Conservation (phyloP, 495 filamentous ascomycete species). For the Podospora sp. region DNA sequence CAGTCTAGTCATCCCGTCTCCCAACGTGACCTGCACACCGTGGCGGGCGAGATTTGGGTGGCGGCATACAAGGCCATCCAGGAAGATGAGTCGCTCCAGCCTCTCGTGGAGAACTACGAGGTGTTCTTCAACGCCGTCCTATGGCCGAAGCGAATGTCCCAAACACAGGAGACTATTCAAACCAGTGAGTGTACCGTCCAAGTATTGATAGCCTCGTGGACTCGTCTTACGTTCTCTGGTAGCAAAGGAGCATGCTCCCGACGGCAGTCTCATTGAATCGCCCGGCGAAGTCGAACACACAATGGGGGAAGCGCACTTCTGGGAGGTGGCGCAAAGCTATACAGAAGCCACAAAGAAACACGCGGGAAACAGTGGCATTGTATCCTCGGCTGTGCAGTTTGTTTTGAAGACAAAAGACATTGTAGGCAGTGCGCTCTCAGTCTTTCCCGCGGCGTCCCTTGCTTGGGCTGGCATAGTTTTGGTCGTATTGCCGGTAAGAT, state of each 20-base stretch:
- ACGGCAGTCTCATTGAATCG: neutral
- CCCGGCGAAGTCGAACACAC: neutral
- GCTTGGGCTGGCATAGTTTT: constrained; percentile 29
- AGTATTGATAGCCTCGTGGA: no score
- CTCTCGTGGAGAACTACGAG: constrained; percentile 28
- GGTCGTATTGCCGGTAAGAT: constrained; percentile 25
- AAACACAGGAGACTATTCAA: neutral
- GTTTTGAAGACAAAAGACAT: constrained; percentile 22
- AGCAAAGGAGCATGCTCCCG: neutral
- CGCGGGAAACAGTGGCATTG: constrained; percentile 13
- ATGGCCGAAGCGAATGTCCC: neutral
- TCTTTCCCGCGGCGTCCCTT: constrained; percentile 22
- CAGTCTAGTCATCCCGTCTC: neutral
- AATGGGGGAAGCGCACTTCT: constrained; percentile 17
- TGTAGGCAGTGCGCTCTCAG: constrained; percentile 11
- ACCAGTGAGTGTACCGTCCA: neutral
- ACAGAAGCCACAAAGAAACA: constrained; percentile 13
- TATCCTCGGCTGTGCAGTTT: constrained; percentile 26
- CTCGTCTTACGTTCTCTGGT: neutral
- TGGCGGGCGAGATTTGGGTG: constrained; percentile 23
- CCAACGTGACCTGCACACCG: neutral
- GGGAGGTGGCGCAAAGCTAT: constrained; percentile 20
- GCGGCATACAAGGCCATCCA: constrained; percentile 21
- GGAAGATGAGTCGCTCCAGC: constrained; percentile 9
- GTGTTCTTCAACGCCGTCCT: constrained; percentile 22